Base-by-base conservation (phyloP, 495 filamentous ascomycete genomes). In the Xylaria grammica region DNA sequence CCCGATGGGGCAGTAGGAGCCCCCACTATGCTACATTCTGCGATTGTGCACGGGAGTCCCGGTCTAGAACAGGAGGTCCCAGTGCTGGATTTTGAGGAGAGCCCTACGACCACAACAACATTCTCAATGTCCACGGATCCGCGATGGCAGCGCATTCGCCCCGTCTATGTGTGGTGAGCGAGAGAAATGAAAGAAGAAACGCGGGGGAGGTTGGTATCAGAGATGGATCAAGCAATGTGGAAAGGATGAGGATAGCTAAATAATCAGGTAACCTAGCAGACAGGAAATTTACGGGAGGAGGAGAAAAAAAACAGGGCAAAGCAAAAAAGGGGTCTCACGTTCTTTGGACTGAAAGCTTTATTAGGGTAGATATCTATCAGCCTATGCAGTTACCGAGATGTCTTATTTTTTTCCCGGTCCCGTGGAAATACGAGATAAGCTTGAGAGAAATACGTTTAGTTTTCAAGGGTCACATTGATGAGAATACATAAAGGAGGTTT, bases 101-200 rank as follows among this genome's bases (percentile, higher is more conserved):
- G 57, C 4, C 61, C 66, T 9, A 68, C 59, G 1, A 63, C 55
- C 2, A 24, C 62, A 11, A 57, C 52, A 1, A 65, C 62, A 24
- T 65, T 59, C n/a, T 68, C 65, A 2, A 63, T 63, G 38, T 27
- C 62, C 10, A 9, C 52, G 2, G 66, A 65, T 40, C 65, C 62
- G 5, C 50, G 71, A 36, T 69, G 71, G 71, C 71, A 69, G 49
- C 66, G 63, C 20, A 65, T 69, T 10, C 69, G 64, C 6, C 71
- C 71, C 9, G 65, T 72, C 13, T 48, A 63, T 49, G 49, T 73
- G 15, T 73, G 71, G 71, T 73, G 49, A 71, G 15, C 29, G 15
- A 13, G 29, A 34, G 26, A 52, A 29, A 8, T 20, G 9, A 24
- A 7, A 44, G 27, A 22, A 34, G 34, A 1, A 20, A 29, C 19